Percentiles rank a stretch among this genome's conserved stretches.
These are phyloP conservation scores for Lumnitzera racemosa DNA, from an alignment of 345 rosid genomes.

Conservation along the genomic window DNA sequence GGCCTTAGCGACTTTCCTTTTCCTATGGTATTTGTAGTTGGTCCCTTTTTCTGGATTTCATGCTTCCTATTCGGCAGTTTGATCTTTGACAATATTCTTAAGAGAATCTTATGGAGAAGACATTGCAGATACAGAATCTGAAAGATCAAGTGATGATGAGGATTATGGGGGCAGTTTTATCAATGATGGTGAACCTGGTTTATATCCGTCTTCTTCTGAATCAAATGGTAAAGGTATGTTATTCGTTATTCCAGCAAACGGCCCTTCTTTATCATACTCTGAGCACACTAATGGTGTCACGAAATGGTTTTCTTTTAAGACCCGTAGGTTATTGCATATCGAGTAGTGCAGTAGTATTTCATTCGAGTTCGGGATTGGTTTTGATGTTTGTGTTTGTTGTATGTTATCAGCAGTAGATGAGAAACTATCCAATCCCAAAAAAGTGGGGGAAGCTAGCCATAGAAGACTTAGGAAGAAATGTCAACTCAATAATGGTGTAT, in stretches of 20 bases:
- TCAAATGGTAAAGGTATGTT: slow-evolving; percentile 31
- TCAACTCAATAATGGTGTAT: slow-evolving; percentile 20
- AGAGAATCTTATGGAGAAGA: slow-evolving; percentile 72
- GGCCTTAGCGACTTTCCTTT: too few species aligned
- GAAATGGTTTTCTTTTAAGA: too few species aligned
- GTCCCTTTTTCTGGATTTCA: not conserved
- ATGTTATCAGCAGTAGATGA: slow-evolving; percentile 21
- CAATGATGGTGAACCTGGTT: slow-evolving; percentile 37
- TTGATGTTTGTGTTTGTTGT: not conserved
- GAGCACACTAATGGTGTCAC: not conserved
- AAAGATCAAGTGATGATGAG: slow-evolving; percentile 45
- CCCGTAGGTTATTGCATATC: too few species aligned
- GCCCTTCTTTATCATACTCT: not conserved
- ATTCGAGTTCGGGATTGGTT: not conserved
- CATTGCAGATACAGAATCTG: slow-evolving; percentile 47
- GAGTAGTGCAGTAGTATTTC: not conserved
- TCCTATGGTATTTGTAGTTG: too few species aligned
- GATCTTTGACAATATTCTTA: slow-evolving; percentile 14
- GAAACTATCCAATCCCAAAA: slow-evolving; percentile 11
- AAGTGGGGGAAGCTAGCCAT: slow-evolving; percentile 16
- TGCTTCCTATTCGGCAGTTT: not conserved
- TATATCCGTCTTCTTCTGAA: slow-evolving; percentile 19
- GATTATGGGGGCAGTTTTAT: slow-evolving; percentile 68
- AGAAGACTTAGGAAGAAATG: slow-evolving; percentile 41
- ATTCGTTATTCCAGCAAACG: not conserved